Evolutionary conservation across 495 filamentous ascomycete genomes (phyloP), one percentile per base, ranked within the genome.

Genomic region (Penicillium antarcticum): DNA sequence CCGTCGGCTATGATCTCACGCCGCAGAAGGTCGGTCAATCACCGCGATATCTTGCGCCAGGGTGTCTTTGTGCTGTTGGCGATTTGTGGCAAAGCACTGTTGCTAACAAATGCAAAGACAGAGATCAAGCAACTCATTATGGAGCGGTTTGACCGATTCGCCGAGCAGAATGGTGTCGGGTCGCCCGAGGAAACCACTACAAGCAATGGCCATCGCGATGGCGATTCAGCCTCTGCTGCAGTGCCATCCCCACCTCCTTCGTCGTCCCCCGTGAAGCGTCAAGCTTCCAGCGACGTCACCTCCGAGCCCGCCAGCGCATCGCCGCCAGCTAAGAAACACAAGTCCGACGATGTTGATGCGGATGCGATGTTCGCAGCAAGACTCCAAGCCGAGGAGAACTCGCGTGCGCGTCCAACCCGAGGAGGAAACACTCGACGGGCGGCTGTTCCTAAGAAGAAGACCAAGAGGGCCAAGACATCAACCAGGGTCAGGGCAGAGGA

Each of bases 361-460:
- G 92, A 97, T 68, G 92, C 91, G 12, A 77, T 84, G 8, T 79
- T 91, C 48, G 94, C 94, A 2, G 91, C 90, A 3, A 84, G 86
- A 65, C 77, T 98, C 24, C 94, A 98, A 70, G 94, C 91, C 2
- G 87, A 96, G 69, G 89, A 94, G 75, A 96, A 97, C 66, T 74
- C 81, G 50, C 75, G 82, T 26, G 84, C 80, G 17, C 79, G 92
- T 16, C 75, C 85, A 14, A 96, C 91, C 1, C 76, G 92, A 31
- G 88, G 85, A 4, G 77, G 74, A 34, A 73, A 68, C 12, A 70
- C 72, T 5, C 81, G 82, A 43, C 83, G 80, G 62, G 71, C 76
- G 45, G 76, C 78, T 56, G 72, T 81, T 0, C 67, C 69, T 19
- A 82, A 80, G 62, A 90, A 87, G 74, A 87, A 86, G 66, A 90